These are phyloP conservation scores for Globisporangium cystogenes DNA, from an alignment of 352 stramenopile species.

Conservation along the genomic window DNA sequence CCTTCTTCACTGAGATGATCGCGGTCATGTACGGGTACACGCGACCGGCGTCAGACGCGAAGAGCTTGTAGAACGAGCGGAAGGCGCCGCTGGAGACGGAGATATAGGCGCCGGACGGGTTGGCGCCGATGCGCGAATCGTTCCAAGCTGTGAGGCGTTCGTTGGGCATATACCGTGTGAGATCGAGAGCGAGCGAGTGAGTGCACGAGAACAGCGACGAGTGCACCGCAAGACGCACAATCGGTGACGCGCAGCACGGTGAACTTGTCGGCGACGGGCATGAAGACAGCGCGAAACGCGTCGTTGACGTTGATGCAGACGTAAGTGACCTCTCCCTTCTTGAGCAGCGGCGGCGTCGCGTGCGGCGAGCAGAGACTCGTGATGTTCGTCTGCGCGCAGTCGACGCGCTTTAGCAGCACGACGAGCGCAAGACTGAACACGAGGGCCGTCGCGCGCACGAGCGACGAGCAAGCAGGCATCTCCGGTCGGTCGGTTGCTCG, in stretches of 20 bases:
- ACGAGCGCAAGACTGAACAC: neutral
- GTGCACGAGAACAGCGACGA: neutral
- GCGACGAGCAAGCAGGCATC: no score
- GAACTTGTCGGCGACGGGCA: conserved; percentile 67
- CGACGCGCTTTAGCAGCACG: neutral
- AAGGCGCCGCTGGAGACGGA: conserved; percentile 64
- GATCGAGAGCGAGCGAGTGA: neutral
- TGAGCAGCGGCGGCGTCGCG: conserved; percentile 33
- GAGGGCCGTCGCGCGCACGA: neutral
- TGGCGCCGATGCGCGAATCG: conserved; percentile 50
- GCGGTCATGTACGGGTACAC: conserved; percentile 75
- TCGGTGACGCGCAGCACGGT: conserved; percentile 67
- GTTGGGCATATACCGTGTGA: no score
- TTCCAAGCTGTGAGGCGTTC: conserved; percentile 47
- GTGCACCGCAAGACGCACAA: conserved; percentile 30
- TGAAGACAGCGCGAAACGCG: conserved; percentile 70
- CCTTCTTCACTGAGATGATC: conserved; percentile 79
- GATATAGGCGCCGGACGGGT: conserved; percentile 41
- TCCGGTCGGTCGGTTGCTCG: neutral
- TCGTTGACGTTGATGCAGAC: conserved; percentile 80
- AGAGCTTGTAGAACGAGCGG: conserved; percentile 73
- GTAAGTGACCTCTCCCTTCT: conserved; percentile 58
- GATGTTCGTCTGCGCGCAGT: conserved; percentile 41
- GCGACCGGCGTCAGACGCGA: conserved; percentile 30
- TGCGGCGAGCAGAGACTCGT: conserved; percentile 60